Evolutionary conservation across 768 basidiomycete genomes (phyloP).

Genomic region (Lactarius sanguifluus): DNA sequence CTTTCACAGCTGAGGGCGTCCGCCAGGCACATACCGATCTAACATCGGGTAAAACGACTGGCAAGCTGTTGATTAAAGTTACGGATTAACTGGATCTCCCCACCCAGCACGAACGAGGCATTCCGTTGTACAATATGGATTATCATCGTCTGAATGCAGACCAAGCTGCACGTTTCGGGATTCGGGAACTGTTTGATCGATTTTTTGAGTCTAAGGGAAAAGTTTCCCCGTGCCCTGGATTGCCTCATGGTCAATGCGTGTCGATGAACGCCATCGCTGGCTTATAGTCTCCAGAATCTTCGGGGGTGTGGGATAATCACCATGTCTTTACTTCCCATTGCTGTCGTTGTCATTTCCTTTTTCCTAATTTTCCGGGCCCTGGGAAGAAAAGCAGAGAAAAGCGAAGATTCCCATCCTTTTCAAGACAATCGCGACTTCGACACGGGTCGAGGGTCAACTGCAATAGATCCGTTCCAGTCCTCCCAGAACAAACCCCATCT

Average conservation of each 20-base stretch:
- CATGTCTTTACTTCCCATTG: conserved; percentile 26
- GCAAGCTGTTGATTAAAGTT: conserved; percentile 84
- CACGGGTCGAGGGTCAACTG: not conserved
- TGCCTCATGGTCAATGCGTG: conserved; percentile 23
- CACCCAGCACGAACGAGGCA: conserved; percentile 47
- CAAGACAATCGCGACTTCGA: conserved; percentile 1
- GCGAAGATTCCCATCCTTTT: not conserved
- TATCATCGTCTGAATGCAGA: conserved; percentile 30
- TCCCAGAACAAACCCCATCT: conserved; percentile 11
- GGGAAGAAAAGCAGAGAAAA: conserved; percentile 11
- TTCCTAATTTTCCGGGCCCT: conserved; percentile 19
- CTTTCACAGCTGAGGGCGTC: conserved; percentile 79
- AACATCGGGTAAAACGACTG: conserved; percentile 71
- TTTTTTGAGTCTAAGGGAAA: not conserved
- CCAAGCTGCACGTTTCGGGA: conserved; percentile 19
- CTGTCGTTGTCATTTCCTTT: conserved; percentile 20
- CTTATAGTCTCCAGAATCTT: conserved; percentile 17
- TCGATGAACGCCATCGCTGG: not conserved
- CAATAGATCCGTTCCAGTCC: conserved; percentile 4
- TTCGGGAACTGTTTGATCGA: not conserved
- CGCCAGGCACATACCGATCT: conserved; percentile 77
- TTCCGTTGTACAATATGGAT: conserved; percentile 42
- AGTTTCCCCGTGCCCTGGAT: conserved; percentile 25
- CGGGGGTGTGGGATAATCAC: conserved; percentile 10
- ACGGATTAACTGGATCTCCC: conserved; percentile 31